These are phyloP conservation scores for Astrocystis sublimbata DNA, from an alignment of 495 filamentous ascomycete species.

Conservation along the genomic window DNA sequence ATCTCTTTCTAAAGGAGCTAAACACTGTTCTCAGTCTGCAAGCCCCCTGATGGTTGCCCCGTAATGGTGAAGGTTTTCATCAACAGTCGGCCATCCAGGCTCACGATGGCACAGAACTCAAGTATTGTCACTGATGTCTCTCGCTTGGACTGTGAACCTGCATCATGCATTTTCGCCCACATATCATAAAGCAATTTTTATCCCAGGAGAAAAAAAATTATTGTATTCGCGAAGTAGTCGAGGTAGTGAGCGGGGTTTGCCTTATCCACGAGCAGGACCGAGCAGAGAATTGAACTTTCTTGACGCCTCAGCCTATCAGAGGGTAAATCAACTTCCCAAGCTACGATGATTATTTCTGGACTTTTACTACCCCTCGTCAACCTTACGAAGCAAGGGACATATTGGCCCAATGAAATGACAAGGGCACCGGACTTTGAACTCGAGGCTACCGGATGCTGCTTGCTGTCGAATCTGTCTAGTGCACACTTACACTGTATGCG, in stretches of 20 bases:
- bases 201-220: neutral
- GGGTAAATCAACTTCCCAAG: neutral
- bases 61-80: neutral
- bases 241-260: constrained; percentile 3
- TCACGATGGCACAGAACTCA: no score
- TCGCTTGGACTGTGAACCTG: neutral
- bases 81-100: neutral
- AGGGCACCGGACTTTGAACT: constrained; percentile 4
- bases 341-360: no score
- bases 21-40: neutral
- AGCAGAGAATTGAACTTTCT: neutral
- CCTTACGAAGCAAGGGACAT: neutral
- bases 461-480: no score
- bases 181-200: neutral
- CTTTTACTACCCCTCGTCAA: constrained; percentile 2
- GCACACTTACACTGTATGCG: constrained; percentile 7
- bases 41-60: neutral
- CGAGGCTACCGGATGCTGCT: neutral
- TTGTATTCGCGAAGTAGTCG: neutral
- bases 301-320: neutral
- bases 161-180: neutral
- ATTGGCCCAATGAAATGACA: neutral
- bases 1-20: neutral
- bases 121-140: neutral
- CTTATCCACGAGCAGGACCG: constrained; percentile 7